Evolutionary conservation across 1,284 basidiomycete species (phyloP).

Genomic region (Neotropicomus parvogracilis): DNA sequence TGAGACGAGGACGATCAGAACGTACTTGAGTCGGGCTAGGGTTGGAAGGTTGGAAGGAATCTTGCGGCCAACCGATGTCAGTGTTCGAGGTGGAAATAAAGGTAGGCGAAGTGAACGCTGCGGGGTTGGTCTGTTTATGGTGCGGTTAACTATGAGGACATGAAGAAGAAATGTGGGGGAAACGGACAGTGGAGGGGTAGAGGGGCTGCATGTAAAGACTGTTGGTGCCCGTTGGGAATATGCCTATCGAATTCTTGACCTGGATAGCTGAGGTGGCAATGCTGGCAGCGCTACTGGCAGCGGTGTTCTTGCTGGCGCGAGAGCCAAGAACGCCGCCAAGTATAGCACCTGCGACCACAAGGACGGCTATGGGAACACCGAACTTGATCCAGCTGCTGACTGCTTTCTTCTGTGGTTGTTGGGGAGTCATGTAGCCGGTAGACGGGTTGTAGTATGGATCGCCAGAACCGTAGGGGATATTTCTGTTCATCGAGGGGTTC

Average conservation of each 20-base stretch:
- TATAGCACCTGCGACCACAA: slow-evolving; percentile 61
- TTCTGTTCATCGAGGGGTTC: slow-evolving; percentile 43
- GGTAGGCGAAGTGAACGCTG: slow-evolving; percentile 74
- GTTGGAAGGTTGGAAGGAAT: slow-evolving; percentile 64
- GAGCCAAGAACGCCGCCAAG: slow-evolving; percentile 67
- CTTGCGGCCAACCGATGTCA: slow-evolving; percentile 68
- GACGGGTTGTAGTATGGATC: slow-evolving; percentile 67
- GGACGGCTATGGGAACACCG: slow-evolving; percentile 51
- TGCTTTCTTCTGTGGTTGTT: slow-evolving; percentile 35
- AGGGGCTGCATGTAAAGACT: slow-evolving; percentile 74
- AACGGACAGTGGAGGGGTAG: slow-evolving; percentile 82
- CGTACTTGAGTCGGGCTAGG: slow-evolving; percentile 62
- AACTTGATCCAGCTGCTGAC: slow-evolving; percentile 52
- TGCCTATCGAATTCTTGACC: slow-evolving; percentile 58
- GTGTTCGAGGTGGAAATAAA: slow-evolving; percentile 50
- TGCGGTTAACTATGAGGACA: slow-evolving; percentile 2
- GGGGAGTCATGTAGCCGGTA: slow-evolving; percentile 59
- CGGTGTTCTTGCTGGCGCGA: slow-evolving; percentile 43
- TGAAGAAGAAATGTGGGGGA: slow-evolving; percentile 1
- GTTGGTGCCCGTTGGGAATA: slow-evolving; percentile 74
- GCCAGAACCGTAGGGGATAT: slow-evolving; percentile 48
- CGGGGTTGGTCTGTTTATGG: slow-evolving; percentile 68
- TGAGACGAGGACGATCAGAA: slow-evolving; percentile 82
- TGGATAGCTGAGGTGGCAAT: slow-evolving; percentile 53
- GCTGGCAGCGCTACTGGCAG: slow-evolving; percentile 29